Evolutionary conservation across 1,139 yeast genomes (phyloP), one percentile per base, ranked within the genome.

Genomic region (Groenewaldozyma sp.): DNA sequence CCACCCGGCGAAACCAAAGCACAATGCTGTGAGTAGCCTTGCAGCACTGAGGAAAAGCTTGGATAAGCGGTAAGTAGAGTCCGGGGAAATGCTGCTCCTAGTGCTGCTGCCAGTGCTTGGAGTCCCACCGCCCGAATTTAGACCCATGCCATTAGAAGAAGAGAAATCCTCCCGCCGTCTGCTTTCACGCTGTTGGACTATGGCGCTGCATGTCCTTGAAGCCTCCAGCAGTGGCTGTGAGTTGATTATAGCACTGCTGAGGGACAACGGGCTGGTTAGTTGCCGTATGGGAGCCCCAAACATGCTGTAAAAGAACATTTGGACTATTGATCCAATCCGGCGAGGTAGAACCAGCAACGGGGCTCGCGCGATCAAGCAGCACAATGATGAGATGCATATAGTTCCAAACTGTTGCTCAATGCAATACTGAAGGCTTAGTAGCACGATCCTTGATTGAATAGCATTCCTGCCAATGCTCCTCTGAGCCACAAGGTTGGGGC

Each of bases 1-100:
- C 71, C 71, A 66, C 14, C 66, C 65, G 3, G 59, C 55, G 27
- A 62, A 54, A 1, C 65, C 70, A 34, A 66, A 50, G 6, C 51
- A 49, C 11, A 65, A 46, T 1, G 68, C 59, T 14, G 65, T 61
- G 31, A 63, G 45, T 7, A 57, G 54, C 1, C 69, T 56, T 2
- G 66, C 65, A 1, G 70, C 60, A 10, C 58, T 50, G 17, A 66
- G 56, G 7, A 65, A 45, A 45, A 64, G 41, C 49, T 65, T 65
- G 27, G 69, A 53, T 21, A 66, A 48, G 14, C 60, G 49, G 45
- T 64, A 65, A 3, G 67, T 63, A 2, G 56, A 7, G 6, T 7
- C 13, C 43, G 51, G 56, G 53, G 2, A 50, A 50, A 19, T 28
- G 34, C 14, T 32, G 32, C 24, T 33, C 24, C n/a, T 28, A n/a